These are phyloP conservation scores for Viola pubescens DNA, from an alignment of 441 rosid species.

Conservation along the genomic window DNA sequence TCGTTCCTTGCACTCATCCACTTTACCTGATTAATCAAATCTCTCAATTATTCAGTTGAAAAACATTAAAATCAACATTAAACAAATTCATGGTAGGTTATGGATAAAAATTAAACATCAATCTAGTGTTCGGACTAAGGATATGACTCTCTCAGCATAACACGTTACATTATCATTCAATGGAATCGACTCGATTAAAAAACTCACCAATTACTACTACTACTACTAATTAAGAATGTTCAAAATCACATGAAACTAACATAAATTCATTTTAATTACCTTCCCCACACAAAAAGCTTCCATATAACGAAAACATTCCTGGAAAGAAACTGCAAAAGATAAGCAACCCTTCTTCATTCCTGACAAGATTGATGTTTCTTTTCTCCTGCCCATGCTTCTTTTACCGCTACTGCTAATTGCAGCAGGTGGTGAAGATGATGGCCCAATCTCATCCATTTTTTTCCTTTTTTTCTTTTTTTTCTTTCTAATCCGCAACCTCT, in stretches of 20 bases:
- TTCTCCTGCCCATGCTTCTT: slow-evolving; percentile 10
- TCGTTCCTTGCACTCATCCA: slow-evolving; percentile 45
- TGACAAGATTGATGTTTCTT: slow-evolving; percentile 22
- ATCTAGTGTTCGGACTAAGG: too few relatives aligned
- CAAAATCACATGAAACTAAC: too few relatives aligned
- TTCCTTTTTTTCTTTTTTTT: too few relatives aligned
- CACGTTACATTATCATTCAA: neutral
- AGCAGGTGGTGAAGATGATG: slow-evolving; percentile 11
- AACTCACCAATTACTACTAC: too few relatives aligned
- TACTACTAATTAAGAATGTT: too few relatives aligned
- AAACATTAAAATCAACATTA: neutral
- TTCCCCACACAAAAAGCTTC: slow-evolving; percentile 41
- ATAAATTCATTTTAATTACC: slow-evolving; percentile 17
- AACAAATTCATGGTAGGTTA: too few relatives aligned
- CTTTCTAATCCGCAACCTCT: too few relatives aligned
- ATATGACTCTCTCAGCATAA: neutral
- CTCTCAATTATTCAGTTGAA: neutral
- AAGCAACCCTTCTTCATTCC: slow-evolving; percentile 30
- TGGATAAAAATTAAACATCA: too few relatives aligned
- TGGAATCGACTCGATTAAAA: too few relatives aligned
- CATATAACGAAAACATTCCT: slow-evolving; percentile 36
- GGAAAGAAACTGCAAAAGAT: slow-evolving; percentile 31
- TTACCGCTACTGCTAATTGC: slow-evolving; percentile 2
- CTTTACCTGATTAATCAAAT: slow-evolving; percentile 27
- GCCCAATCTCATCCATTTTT: slow-evolving; percentile 22